Evolutionary conservation across 495 filamentous ascomycete species (phyloP).

Genomic region (Lophium mytilinum): DNA sequence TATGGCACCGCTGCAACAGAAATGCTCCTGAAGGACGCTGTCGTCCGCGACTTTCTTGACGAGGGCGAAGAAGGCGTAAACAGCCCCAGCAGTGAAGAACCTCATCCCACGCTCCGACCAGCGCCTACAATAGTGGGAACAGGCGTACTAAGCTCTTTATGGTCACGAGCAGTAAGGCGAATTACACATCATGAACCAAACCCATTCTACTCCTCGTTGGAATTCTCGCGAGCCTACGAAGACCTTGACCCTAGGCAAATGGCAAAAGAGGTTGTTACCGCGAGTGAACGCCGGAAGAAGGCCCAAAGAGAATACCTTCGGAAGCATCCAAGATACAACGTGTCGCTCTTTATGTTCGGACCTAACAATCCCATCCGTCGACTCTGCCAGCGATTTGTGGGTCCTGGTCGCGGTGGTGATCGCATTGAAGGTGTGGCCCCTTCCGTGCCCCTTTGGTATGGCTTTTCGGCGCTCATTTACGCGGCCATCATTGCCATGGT

Average conservation of each 20-base stretch:
- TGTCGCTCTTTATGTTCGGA: conserved; percentile 77
- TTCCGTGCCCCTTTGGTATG: conserved; percentile 80
- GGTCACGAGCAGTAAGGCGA: conserved; percentile 44
- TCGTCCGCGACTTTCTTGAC: conserved; percentile 89
- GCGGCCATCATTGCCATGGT: conserved; percentile 95
- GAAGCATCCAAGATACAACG: conserved; percentile 86
- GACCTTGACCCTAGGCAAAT: conserved; percentile 75
- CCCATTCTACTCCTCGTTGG: conserved; percentile 82
- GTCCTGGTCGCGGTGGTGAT: conserved; percentile 77
- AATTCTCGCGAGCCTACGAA: conserved; percentile 64
- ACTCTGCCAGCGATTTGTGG: conserved; percentile 83
- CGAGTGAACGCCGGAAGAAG: conserved; percentile 69
- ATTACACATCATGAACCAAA: conserved; percentile 71
- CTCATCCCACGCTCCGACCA: conserved; percentile 13
- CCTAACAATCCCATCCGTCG: conserved; percentile 68
- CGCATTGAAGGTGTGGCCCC: conserved; percentile 81
- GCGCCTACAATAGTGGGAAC: conserved; percentile 32
- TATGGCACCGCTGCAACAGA: conserved; percentile 83
- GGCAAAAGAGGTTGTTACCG: conserved; percentile 81
- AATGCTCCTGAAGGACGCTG: conserved; percentile 91
- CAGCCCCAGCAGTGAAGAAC: conserved; percentile 10
- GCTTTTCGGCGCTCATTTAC: conserved; percentile 90
- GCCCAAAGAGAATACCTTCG: conserved; percentile 85
- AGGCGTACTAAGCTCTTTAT: conserved; percentile 43
- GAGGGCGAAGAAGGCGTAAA: conserved; percentile 41